Percentiles rank a stretch among this genome's conserved stretches.
These are phyloP conservation scores for Crucibulum laeve DNA, from an alignment of 768 basidiomycete genomes.

Conservation along the genomic window DNA sequence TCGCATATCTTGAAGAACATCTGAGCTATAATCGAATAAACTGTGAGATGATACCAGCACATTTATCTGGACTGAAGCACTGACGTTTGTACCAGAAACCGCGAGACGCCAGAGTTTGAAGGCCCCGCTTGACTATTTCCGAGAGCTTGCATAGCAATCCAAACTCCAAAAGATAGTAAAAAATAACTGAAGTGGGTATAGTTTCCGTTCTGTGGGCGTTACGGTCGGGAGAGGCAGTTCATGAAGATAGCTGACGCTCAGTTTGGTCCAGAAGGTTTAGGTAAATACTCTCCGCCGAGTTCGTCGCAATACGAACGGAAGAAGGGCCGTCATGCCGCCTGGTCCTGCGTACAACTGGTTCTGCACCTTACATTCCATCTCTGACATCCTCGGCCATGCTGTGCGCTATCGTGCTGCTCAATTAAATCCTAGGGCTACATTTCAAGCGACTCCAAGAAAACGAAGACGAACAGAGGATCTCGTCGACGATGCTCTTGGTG, in stretches of 20 bases:
- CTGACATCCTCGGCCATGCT: constrained; percentile 61
- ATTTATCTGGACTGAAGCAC: neutral
- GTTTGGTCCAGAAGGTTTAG: neutral
- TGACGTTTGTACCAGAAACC: constrained; percentile 30
- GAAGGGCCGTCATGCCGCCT: constrained; percentile 55
- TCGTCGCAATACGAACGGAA: too few species aligned
- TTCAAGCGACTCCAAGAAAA: constrained; percentile 11
- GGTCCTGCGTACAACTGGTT: constrained; percentile 69
- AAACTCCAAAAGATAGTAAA: neutral
- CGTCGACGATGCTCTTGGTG: neutral
- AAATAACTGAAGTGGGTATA: too few species aligned
- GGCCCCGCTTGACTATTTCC: constrained; percentile 9
- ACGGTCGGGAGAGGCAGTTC: too few species aligned
- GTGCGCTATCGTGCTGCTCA: constrained; percentile 52
- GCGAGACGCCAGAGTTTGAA: constrained; percentile 11
- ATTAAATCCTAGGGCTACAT: constrained; percentile 15
- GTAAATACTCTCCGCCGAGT: neutral
- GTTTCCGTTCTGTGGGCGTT: too few species aligned
- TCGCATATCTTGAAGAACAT: constrained; percentile 67
- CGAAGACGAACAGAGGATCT: constrained; percentile 11
- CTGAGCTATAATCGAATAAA: constrained; percentile 42
- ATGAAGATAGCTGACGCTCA: too few species aligned
- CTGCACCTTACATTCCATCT: constrained; percentile 57
- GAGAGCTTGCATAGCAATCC: neutral
- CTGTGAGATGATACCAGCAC: neutral